Base-by-base conservation (phyloP, 129 eudicot species). In the Logfia minima region DNA sequence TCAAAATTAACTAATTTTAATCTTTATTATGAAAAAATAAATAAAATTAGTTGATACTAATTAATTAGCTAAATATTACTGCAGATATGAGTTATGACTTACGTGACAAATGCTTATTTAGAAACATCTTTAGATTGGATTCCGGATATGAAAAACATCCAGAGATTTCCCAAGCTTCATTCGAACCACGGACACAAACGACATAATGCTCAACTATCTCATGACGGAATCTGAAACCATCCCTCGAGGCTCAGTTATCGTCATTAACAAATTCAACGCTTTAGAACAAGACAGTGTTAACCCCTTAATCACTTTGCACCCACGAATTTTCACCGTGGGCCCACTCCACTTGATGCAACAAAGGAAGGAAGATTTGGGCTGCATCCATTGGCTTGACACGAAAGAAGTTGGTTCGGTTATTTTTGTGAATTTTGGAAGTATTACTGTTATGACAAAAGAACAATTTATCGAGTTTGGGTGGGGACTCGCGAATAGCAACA, bases 391-490 rank as follows among this genome's bases (percentile, higher is more conserved):
- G 87, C 82, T 84, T 3, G 69, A 84, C 77, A 18, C 71, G 0
- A 80, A 80, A 60, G 68, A 65, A 37, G 19, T 53, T 21, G 78
- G 72, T 10, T 84, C 80, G 10, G 87, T 76, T 2, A 31, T 76
- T 35, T 84, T 70, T 28, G 87, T 84, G 8, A 80, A 84, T 43
- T 80, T 70, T 66, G 84, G 79, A 14, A 80, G 84, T 45, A 74
- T 83, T 10, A 60, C 86, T 0, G 80, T 80, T 19, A 76, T 86
- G 83, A 78, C 86, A 3, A 62, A 81, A 16, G 66, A 86, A 5
- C 90, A 88, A 41, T 55, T 88, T 5, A 61, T 35, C 0, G 92
- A 88, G 39, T 83, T 88, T 9, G 92, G 89, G 19, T 88, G 89
- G 89, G 89, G 92, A 0, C 77, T 88, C 0, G 92, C 88, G 2